Evolutionary conservation across 805 yeast genomes (phyloP).

Genomic region (Millerago galiae): DNA sequence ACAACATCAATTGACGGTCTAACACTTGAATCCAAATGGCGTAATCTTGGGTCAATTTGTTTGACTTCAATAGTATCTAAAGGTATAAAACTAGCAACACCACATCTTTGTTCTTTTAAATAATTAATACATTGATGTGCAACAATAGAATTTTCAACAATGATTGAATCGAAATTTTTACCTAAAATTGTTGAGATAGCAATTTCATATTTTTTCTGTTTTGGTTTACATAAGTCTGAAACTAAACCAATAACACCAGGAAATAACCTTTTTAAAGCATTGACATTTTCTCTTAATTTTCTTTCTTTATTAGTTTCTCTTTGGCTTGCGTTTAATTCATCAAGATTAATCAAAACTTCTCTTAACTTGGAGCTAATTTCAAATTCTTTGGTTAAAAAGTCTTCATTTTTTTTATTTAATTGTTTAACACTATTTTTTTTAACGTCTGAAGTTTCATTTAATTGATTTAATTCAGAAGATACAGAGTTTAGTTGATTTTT

Average conservation of each 20-base stretch:
- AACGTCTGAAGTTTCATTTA: constrained; percentile 30
- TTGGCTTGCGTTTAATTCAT: constrained; percentile 68
- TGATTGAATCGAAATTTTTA: constrained; percentile 68
- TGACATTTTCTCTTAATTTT: constrained; percentile 64
- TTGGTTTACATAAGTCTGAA: constrained; percentile 73
- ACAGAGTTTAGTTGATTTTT: constrained; percentile 18
- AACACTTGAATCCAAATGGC: constrained; percentile 47
- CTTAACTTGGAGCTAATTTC: constrained; percentile 60
- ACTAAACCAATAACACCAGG: constrained; percentile 85
- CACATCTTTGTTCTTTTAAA: constrained; percentile 78
- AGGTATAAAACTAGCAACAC: constrained; percentile 84
- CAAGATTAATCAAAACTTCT: constrained; percentile 52
- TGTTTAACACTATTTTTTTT: constrained; percentile 36
- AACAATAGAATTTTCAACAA: constrained; percentile 65
- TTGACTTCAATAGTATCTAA: constrained; percentile 64
- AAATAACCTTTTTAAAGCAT: constrained; percentile 60
- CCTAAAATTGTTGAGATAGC: constrained; percentile 80
- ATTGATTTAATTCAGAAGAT: constrained; percentile 22
- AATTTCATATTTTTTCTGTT: constrained; percentile 59
- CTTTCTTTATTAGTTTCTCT: constrained; percentile 70
- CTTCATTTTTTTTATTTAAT: constrained; percentile 33
- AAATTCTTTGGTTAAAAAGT: constrained; percentile 40
- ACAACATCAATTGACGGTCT: constrained; percentile 72
- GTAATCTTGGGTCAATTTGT: constrained; percentile 45
- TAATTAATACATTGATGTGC: constrained; percentile 75